Percentiles rank a stretch among this genome's conserved stretches.
These are phyloP conservation scores for Rubia peregrina DNA, from an alignment of 305 asterid genomes.

Conservation along the genomic window DNA sequence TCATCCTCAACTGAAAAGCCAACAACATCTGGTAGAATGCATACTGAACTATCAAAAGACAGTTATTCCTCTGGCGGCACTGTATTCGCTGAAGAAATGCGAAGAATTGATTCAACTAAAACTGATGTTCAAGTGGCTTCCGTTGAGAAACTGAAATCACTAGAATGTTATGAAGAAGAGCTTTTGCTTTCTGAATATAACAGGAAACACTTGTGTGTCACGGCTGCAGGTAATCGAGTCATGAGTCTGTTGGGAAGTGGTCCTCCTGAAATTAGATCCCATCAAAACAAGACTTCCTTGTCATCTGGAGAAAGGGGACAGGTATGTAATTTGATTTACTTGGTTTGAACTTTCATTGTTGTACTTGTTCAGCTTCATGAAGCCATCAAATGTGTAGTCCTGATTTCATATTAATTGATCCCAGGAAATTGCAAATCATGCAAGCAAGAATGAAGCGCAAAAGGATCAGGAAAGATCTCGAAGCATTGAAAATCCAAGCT, in stretches of 20 bases:
- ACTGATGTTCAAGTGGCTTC: constrained; percentile 29
- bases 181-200: constrained; percentile 33
- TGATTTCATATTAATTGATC: constrained; percentile 10
- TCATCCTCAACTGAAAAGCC: constrained; percentile 32
- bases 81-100: constrained; percentile 30
- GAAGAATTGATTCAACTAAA: constrained; percentile 29
- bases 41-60: constrained; percentile 23
- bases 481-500: constrained; percentile 28
- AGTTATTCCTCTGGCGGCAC: constrained; percentile 23
- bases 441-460: constrained; percentile 26
- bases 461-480: constrained; percentile 21
- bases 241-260: constrained; percentile 24
- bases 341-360: neutral
- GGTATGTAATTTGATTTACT: constrained; percentile 29
- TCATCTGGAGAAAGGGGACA: constrained; percentile 23
- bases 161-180: constrained; percentile 37
- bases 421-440: constrained; percentile 32
- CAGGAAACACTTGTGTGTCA: constrained; percentile 44
- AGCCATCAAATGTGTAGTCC: constrained; percentile 5
- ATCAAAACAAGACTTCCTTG: constrained; percentile 22
- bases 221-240: constrained; percentile 55
- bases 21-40: constrained; percentile 31
- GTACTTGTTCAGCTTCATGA: constrained; percentile 4
- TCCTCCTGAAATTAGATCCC: constrained; percentile 27
- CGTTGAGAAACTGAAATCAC: constrained; percentile 25